Base-by-base conservation (phyloP, 1,284 basidiomycete species). In the Pseudozyma hubeiensis region DNA sequence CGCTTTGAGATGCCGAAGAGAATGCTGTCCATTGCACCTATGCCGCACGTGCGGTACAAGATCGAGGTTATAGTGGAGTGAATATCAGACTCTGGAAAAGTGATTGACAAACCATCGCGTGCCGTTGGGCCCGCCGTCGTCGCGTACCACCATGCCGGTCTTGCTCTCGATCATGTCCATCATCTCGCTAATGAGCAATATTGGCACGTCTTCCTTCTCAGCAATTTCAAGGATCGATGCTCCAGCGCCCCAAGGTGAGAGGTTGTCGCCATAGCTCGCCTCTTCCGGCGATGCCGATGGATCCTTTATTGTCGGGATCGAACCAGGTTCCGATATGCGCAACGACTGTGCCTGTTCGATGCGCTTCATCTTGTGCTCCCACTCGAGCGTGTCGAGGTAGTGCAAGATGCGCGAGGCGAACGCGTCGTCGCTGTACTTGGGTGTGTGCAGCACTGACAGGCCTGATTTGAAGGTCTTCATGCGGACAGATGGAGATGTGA, bases 361-460 rank as follows among this genome's bases (percentile, higher is more conserved):
- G 30, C 64, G 70, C 46, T 63, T 58, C 62, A 62, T 58, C 44
- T 58, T 64, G 55, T 74, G 62, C 29, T 69, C 66, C 55, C 59
- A 65, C 43, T 75, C 73, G 16, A 67, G 57, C 43, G 68, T 53
- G 51, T 75, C 73, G 13, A 78, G 53, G 53, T 68, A 75, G 33
- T 53, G 65, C 29, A 81, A 17, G 14, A 80, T 57, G 37, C 80
- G 68, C 11, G 61, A 61, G 30, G 75, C 70, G 24, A 84, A 74
- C 9, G 68, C 70, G 5, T 55, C 63, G 34, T 78, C 75, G 41
- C 64, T 70, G 61, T 75, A 83, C 10, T 69, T 53, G 90, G 94
- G 92, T 0, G 92, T 93, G 83, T 96, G 92, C 0, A 98, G 87
- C 43, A 97, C 93, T 5, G 87, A 88, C 4, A 97, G 87, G 0